Evolutionary conservation across 1,284 basidiomycete species (phyloP), one percentile per base, ranked within the genome.

Genomic region (Tilletia walkeri): DNA sequence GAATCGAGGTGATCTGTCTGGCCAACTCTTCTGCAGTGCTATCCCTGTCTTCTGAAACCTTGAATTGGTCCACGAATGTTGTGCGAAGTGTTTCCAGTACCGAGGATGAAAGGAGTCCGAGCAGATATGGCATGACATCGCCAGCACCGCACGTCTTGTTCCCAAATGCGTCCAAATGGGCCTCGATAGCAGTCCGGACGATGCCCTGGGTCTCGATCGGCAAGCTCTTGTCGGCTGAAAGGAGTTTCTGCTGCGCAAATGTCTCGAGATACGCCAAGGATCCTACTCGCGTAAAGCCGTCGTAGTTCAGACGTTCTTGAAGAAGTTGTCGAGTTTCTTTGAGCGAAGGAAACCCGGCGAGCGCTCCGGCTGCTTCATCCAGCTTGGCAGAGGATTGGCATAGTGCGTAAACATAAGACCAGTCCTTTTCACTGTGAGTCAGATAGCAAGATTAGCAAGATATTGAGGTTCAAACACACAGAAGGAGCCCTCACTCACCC

Each of bases 131-230:
- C 73, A 87, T 87, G 59, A 95, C 84, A 77, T 95, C 93, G 83
- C 94, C 92, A 73, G 89, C 92, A 81, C 92, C 93, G 82, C 91
- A 92, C 4, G 89, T 86, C 84, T 94, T 95, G 81, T 89, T 88
- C 12, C 90, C 90, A 78, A 93, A 89, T 70, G 85, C 86, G 50
- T 88, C 85, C 78, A 93, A 89, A 82, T 95, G 95, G 63, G 86
- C 84, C 76, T 88, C 39, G 12, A 83, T 67, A 34, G 83, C 76
- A 34, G 38, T 63, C 34, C 59, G 30, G 12, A 63, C 34, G 12
- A 63, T 36, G 6, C 38, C 34, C 34, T 63, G 59, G 4, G 59
- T 63, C 0, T 70, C n/a, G 12, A 54, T 30, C 4, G 79, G 67
- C 41, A 68, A 86, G 77, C 71, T 89, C 77, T 30, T 84, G 84